Evolutionary conservation across 2,329 filamentous ascomycete genomes (phyloP).

Genomic region (Colletotrichum sp.): DNA sequence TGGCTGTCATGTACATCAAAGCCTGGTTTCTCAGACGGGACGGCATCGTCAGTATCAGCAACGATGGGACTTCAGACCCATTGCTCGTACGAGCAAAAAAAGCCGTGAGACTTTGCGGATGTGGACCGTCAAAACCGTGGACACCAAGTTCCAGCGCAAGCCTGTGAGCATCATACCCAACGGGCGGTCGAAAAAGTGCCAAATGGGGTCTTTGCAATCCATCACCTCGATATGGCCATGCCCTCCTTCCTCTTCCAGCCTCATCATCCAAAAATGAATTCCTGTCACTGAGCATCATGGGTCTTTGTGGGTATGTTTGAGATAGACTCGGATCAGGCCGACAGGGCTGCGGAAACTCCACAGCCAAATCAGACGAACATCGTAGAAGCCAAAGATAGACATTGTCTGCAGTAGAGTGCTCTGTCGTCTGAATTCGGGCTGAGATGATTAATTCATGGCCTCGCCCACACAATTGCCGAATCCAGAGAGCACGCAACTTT

Average conservation of each 20-base stretch:
- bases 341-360: neutral
- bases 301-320: neutral
- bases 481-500: neutral
- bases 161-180: neutral
- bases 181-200: neutral
- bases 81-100: neutral
- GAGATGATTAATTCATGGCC: neutral
- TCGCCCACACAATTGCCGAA: neutral
- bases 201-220: neutral
- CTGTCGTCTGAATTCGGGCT: neutral
- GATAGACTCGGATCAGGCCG: conserved; percentile 1
- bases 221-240: neutral
- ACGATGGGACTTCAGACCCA: neutral
- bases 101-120: neutral
- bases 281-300: neutral
- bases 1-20: neutral
- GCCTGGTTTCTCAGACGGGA: neutral
- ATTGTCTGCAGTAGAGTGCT: neutral
- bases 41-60: neutral
- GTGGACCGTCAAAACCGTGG: neutral
- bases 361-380: neutral
- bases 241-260: neutral
- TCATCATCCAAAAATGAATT: neutral
- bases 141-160: neutral
- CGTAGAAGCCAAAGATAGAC: neutral